Evolutionary conservation across 306 rosid species (phyloP).

Genomic region (Ochetophila trinervis): DNA sequence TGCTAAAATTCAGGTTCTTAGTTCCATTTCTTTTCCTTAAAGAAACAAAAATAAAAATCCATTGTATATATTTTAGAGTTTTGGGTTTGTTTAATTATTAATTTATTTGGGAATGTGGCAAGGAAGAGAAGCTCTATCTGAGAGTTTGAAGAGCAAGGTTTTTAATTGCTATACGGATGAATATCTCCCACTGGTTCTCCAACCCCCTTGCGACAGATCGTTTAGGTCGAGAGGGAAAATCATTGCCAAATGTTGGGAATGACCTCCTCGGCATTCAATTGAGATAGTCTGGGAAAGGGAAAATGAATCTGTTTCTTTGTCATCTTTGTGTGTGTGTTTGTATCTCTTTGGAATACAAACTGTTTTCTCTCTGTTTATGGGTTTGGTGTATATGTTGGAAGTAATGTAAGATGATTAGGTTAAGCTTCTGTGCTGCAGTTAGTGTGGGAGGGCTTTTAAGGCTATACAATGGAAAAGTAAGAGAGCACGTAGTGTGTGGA

Average conservation of each 20-base stretch:
- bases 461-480: no score
- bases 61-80: not conserved
- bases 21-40: no score
- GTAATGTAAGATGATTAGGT: no score
- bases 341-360: no score
- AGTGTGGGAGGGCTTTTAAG: no score
- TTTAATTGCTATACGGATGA: constrained; percentile 41
- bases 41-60: not conserved
- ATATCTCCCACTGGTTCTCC: constrained; percentile 34
- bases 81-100: not conserved
- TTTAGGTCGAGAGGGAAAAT: not conserved
- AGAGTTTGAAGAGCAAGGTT: constrained; percentile 28
- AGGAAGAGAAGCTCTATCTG: constrained; percentile 36
- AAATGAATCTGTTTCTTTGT: not conserved
- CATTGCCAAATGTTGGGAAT: constrained; percentile 21
- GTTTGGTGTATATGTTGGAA: no score
- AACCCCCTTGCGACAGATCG: constrained; percentile 39
- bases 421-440: not conserved
- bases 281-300: not conserved
- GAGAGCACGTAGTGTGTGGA: no score
- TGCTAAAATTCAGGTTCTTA: constrained; percentile 46
- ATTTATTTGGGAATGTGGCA: constrained; percentile 1
- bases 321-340: no score
- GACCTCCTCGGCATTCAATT: constrained; percentile 14
- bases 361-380: no score